Percentiles rank a stretch among this genome's conserved stretches.
Conservation (phyloP, 805 yeast species). For the Ogataea siamensis region DNA sequence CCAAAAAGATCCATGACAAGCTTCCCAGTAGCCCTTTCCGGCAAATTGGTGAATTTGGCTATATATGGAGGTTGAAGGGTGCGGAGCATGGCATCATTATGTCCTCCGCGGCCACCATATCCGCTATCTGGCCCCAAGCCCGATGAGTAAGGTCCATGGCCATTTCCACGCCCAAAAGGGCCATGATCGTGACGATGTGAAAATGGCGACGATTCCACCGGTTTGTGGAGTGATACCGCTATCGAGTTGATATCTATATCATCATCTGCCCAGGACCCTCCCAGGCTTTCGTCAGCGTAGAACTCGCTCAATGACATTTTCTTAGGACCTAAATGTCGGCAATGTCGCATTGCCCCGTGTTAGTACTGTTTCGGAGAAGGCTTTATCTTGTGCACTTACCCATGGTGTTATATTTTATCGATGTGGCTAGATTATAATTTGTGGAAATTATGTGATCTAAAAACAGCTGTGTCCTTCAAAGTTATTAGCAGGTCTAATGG, state of each 20-base stretch:
- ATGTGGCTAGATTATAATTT: not conserved
- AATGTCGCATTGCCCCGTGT: conserved; percentile 9
- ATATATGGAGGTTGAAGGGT: conserved; percentile 56
- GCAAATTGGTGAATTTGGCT: conserved; percentile 59
- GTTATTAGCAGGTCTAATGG: not conserved
- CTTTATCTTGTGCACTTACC: conserved; percentile 13
- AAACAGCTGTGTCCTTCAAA: not conserved
- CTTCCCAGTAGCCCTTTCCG: conserved; percentile 49
- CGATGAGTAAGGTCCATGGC: conserved; percentile 8
- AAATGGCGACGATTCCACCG: conserved; percentile 8
- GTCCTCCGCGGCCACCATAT: conserved; percentile 15
- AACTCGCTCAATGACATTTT: conserved; percentile 48
- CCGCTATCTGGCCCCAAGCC: conserved; percentile 6
- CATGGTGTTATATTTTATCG: conserved; percentile 7
- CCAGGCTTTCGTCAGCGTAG: conserved; percentile 42
- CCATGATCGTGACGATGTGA: conserved; percentile 13
- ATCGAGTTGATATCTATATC: conserved; percentile 64
- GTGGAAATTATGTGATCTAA: too few relatives aligned
- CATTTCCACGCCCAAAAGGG: conserved; percentile 5
- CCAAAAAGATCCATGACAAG: conserved; percentile 59
- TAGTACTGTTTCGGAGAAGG: conserved; percentile 8
- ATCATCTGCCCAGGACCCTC: conserved; percentile 69
- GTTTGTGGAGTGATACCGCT: conserved; percentile 40
- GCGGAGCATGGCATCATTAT: conserved; percentile 9
- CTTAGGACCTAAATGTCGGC: conserved; percentile 28